phyloP scores from a whole-genome alignment of 805 yeast genomes.

The Schizosaccharomyces cryophilus region DNA sequence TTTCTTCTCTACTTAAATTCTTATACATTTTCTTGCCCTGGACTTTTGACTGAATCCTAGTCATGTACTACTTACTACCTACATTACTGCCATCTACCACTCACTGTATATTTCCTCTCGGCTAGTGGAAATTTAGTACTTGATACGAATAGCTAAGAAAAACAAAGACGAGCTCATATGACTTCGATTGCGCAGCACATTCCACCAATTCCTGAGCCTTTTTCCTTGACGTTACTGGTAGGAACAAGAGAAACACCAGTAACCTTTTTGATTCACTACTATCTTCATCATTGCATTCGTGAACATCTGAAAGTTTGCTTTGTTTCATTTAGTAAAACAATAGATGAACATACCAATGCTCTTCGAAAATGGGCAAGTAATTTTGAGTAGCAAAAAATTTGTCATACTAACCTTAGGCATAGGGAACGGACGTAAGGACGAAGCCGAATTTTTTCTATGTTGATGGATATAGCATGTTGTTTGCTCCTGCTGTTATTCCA shows the following conservation, averaged over 20 bases:
- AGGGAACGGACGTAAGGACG: not conserved
- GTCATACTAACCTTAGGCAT: not conserved
- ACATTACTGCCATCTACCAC: no score
- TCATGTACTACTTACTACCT: no score
- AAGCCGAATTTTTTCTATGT: not conserved
- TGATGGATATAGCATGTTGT: not conserved
- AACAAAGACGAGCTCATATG: not conserved
- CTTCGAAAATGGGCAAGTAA: conserved; percentile 1
- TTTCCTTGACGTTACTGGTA: not conserved
- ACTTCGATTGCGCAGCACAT: not conserved
- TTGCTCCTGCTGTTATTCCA: not conserved
- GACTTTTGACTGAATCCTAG: no score
- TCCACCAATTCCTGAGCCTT: not conserved
- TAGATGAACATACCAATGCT: not conserved
- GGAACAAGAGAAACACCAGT: not conserved
- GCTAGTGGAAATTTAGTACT: not conserved
- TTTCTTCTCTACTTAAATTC: no score
- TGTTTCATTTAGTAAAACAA: not conserved
- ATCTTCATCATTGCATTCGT: not conserved
- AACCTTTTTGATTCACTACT: not conserved
- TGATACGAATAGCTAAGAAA: not conserved
- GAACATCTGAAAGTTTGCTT: not conserved
- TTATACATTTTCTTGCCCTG: no score
- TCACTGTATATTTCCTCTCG: not conserved
- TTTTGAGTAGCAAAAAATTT: not conserved